These are phyloP conservation scores for Aspergillus aculeatus DNA, from an alignment of 2,329 filamentous ascomycete species.

Conservation along the genomic window DNA sequence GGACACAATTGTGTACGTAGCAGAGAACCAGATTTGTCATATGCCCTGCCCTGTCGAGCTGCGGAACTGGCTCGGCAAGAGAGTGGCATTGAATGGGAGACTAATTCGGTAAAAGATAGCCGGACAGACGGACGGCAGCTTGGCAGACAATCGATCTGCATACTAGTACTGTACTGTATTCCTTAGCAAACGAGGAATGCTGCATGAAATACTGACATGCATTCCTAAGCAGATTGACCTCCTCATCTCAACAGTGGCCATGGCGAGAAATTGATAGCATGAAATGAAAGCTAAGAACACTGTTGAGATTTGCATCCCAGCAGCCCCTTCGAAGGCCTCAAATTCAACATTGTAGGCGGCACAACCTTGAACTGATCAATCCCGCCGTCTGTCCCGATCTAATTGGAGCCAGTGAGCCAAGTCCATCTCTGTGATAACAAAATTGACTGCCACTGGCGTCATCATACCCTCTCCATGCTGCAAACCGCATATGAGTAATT, in stretches of 20 bases:
- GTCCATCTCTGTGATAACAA: neutral
- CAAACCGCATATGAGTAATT: neutral
- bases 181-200: neutral
- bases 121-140: constrained; percentile 3
- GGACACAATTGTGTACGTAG: neutral
- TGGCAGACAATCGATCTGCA: constrained; percentile 5
- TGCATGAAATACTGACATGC: neutral
- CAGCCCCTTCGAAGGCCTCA: neutral
- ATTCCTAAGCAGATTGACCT: neutral
- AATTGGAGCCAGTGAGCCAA: neutral
- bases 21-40: neutral
- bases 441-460: neutral
- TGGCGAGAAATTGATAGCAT: too few species aligned
- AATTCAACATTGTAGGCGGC: neutral
- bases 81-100: neutral
- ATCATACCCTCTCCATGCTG: neutral
- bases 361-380: neutral
- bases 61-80: too few species aligned
- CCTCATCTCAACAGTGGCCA: too few species aligned
- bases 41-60: neutral
- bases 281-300: neutral
- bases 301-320: neutral
- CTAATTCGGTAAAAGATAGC: neutral
- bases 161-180: neutral
- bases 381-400: neutral